phyloP scores from a whole-genome alignment of 2,329 filamentous ascomycete species.

The Sporothrix phasma region DNA sequence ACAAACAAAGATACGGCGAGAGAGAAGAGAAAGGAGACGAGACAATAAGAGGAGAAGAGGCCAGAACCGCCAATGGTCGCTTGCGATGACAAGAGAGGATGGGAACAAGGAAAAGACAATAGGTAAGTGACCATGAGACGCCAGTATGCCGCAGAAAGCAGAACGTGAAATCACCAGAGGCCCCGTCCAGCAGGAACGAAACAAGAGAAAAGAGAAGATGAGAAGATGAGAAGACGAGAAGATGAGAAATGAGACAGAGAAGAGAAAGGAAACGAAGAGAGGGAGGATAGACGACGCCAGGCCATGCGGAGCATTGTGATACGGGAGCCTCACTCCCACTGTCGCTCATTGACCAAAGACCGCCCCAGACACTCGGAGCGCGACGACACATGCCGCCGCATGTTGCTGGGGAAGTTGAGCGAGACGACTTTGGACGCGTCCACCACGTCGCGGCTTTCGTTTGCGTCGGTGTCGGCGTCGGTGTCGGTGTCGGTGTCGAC shows the following conservation, averaged over 20 bases:
- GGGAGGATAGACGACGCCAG: not conserved
- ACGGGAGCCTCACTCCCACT: not conserved
- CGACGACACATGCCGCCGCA: slow-evolving; percentile 8
- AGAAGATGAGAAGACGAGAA: not conserved
- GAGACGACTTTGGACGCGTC: not conserved
- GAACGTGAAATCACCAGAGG: not conserved
- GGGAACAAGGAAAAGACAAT: not conserved
- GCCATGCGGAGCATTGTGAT: not conserved
- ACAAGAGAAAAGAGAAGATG: not conserved
- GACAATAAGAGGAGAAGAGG: too few relatives aligned
- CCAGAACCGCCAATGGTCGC: not conserved
- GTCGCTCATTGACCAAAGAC: not conserved
- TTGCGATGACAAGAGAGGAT: not conserved
- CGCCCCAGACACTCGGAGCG: slow-evolving; percentile 10
- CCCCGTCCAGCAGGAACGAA: not conserved
- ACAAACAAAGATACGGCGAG: not conserved
- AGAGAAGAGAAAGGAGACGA: not conserved
- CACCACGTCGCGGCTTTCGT: not conserved
- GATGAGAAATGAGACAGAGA: not conserved
- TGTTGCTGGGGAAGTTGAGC: not conserved
- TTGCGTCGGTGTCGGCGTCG: too few relatives aligned
- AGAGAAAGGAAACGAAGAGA: not conserved
- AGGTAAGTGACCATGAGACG: not conserved
- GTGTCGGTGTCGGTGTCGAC: too few relatives aligned
- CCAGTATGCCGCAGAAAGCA: not conserved